Evolutionary conservation across 2,329 filamentous ascomycete genomes (phyloP).

Genomic region (Mycosphaerelloides madeirae): DNA sequence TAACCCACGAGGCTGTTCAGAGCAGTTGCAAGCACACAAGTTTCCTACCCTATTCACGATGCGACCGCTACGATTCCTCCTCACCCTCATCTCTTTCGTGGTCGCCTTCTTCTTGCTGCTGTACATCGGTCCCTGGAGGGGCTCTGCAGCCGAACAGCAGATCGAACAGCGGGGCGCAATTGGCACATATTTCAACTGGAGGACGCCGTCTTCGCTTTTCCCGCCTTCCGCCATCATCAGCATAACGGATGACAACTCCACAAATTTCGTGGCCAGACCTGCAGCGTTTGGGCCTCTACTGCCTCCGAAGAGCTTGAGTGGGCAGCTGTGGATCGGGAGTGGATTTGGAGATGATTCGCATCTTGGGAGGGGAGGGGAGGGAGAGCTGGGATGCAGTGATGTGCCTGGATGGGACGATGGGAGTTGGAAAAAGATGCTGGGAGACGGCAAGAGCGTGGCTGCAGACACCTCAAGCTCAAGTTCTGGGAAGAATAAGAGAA

Average conservation of each 20-base stretch:
- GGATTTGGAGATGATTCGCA: constrained; percentile 75
- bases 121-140: constrained; percentile 32
- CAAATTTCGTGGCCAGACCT: constrained; percentile 88
- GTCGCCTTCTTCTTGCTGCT: constrained; percentile 42
- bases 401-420: constrained; percentile 79
- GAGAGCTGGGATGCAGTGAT: constrained; percentile 92
- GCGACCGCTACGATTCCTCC: constrained; percentile 38
- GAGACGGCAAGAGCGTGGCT: constrained; percentile 15
- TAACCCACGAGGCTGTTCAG: too few species aligned
- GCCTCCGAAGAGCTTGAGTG: constrained; percentile 71
- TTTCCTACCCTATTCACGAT: constrained; percentile 23
- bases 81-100: constrained; percentile 42
- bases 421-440: constrained; percentile 27
- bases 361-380: constrained; percentile 57
- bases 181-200: constrained; percentile 45
- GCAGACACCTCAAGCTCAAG: constrained; percentile 11
- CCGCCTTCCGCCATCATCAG: constrained; percentile 94
- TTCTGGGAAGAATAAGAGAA: constrained; percentile 26
- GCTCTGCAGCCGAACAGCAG: constrained; percentile 13
- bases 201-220: constrained; percentile 75
- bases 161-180: constrained; percentile 33
- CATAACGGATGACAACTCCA: constrained; percentile 95
- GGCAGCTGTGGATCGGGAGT: constrained; percentile 87
- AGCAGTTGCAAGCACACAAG: too few species aligned
- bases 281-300: constrained; percentile 86